Base-by-base conservation (phyloP, 768 basidiomycete genomes). In the Myochromella boudieri region DNA sequence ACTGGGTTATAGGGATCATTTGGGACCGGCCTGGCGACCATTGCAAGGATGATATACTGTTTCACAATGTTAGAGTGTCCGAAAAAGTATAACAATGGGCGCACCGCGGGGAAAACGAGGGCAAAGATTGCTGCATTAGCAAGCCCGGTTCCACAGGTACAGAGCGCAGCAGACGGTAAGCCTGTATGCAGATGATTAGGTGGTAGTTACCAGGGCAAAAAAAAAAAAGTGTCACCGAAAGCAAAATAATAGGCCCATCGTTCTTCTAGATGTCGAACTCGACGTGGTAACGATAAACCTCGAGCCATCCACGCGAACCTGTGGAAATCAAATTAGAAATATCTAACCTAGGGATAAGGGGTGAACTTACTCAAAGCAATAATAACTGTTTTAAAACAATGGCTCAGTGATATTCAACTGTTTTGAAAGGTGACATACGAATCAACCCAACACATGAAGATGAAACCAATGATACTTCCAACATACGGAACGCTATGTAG, bases 181-280 rank as follows among this genome's bases (percentile, higher is more conserved):
- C 86, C 86, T 89, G 29, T 10, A 42, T 27, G 33, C 27, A 10
- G 7, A 32, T 32, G 6, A 33, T 37, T 20, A 4, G 22, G 31
- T 17, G 18, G n/a, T n/a, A n/a, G 31, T 39, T 10, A 22, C 42
- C 12, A 31, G 18, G n/a, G 44, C 45, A 4, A 36, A 9, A 26
- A 14, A 43, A 50, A 20, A 44, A 29, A 11, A 40, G 37, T 37
- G 58, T 26, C 41, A 76, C 92, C 92, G 53, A 92, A 95, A 4
- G 86, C 86, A 48, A 92, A 76, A 60, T 84, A 91, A 66, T 94
- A 95, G 1, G 86, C 79, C 92, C 92, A 95, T 32, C 91, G 79
- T 64, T 92, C 89, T 66, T 95, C 92, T 15, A 93, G 69, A 60
- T 87, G 78, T 38, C 83, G 69, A 37, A 92, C 79, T 44, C 90